Conservation (phyloP, 2,329 filamentous ascomycete species). For the Leptographium wingfieldii region DNA sequence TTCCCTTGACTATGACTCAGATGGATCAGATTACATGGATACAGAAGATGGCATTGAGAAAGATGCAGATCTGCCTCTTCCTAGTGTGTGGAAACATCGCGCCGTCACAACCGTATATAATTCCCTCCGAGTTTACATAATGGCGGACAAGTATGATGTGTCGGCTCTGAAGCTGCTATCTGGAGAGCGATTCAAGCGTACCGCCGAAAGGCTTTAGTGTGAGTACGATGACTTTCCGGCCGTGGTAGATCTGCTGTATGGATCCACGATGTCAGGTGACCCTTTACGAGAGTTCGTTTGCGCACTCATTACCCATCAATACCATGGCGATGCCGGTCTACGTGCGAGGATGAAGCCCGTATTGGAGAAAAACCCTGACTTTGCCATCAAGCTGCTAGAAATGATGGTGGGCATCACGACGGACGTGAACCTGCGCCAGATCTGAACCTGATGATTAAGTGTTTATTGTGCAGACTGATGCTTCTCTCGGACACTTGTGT, state of each 20-base stretch:
- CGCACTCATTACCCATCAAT: not conserved
- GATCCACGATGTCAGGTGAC: not conserved
- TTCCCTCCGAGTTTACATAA: not conserved
- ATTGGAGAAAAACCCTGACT: not conserved
- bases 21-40: too few relatives aligned
- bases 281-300: not conserved
- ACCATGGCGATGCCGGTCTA: not conserved
- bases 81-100: not conserved
- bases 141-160: not conserved
- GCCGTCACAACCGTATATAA: not conserved
- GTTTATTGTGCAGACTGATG: too few relatives aligned
- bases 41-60: too few relatives aligned
- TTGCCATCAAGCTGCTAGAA: not conserved
- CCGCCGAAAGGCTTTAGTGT: not conserved
- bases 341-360: not conserved
- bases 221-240: not conserved
- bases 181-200: not conserved
- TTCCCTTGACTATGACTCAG: too few relatives aligned
- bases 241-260: not conserved
- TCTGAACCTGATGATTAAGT: too few relatives aligned
- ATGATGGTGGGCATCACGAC: not conserved
- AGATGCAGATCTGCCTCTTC: too few relatives aligned
- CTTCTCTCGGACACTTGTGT: too few relatives aligned
- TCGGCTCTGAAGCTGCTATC: not conserved
- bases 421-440: too few relatives aligned